phyloP scores from a whole-genome alignment of 2,329 filamentous ascomycete species.

The Microdochium nivale region DNA sequence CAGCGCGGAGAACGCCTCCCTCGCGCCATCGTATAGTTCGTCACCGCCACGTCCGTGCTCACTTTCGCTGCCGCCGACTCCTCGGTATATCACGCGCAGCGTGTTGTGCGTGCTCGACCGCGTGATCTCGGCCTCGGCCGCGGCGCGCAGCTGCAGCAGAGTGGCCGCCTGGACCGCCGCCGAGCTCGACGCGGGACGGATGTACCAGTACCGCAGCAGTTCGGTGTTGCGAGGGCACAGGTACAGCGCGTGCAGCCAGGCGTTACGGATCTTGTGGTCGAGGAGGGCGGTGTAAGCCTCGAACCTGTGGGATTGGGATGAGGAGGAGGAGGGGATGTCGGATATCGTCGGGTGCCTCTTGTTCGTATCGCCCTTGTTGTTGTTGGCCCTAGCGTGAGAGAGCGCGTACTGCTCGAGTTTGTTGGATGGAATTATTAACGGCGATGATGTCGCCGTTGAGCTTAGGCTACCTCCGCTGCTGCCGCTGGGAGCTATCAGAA shows the following conservation, averaged over 20 bases:
- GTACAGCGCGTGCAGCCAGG: slow-evolving; percentile 85
- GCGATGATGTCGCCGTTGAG: slow-evolving; percentile 15
- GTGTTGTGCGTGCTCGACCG: slow-evolving; percentile 35
- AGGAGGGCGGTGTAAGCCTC: slow-evolving; percentile 74
- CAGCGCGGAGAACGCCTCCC: slow-evolving; percentile 37
- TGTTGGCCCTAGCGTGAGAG: slow-evolving; percentile 31
- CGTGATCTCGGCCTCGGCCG: slow-evolving; percentile 67
- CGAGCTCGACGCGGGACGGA: slow-evolving; percentile 52
- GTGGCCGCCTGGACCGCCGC: slow-evolving; percentile 54
- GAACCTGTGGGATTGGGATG: slow-evolving; percentile 45
- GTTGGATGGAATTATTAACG: slow-evolving; percentile 46
- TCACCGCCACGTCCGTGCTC: slow-evolving; percentile 1
- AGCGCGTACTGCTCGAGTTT: slow-evolving; percentile 63
- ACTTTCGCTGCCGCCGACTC: slow-evolving; percentile 3
- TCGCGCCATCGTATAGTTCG: slow-evolving; percentile 21
- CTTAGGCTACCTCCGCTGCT: slow-evolving; percentile 7
- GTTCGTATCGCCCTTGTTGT: slow-evolving; percentile 12
- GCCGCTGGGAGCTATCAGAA: slow-evolving; percentile 38
- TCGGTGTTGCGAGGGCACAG: slow-evolving; percentile 58
- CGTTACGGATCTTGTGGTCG: slow-evolving; percentile 69
- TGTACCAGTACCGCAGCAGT: slow-evolving; percentile 65
- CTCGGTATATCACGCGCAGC: neutral
- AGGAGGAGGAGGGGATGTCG: slow-evolving; percentile 37
- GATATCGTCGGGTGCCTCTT: slow-evolving; percentile 10
- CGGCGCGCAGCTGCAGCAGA: slow-evolving; percentile 57